Base-by-base conservation (phyloP, 2,329 filamentous ascomycete species). In the Orbilia blumenaviensis region DNA sequence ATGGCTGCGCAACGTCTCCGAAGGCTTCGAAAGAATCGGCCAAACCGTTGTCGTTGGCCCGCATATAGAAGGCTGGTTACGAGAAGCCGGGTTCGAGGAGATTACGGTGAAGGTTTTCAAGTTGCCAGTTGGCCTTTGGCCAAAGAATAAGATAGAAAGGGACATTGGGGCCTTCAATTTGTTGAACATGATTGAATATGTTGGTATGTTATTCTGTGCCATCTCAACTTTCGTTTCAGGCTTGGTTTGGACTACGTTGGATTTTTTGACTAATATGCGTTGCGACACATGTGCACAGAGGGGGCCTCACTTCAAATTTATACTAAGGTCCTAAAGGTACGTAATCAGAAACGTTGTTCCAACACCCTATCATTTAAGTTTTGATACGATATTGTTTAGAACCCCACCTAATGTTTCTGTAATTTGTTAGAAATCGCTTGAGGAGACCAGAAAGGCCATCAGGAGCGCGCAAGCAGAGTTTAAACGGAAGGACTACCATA, bases 71-170 rank as follows among this genome's bases (percentile, higher is more conserved):
- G 44, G 44, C 27, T 80, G 77, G 78, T 66, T 80, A 58, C 46
- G 66, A 23, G 72, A 86, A 27, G 85, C 84, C 7, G 87, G 87
- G 16, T 87, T 88, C 78, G 80, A 83, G 56, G 87, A 88, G 78
- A 84, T 89, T 42, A 84, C 82, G 0, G 84, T 87, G 79, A 83
- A 83, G 21, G 80, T 85, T n/a, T 85, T 86, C 80, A 85, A 86
- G 80, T 83, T 88, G 3, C 87, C 87, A 1, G 85, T 88, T 48
- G 87, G 87, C 0, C 84, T 84, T 0, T 89, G 88, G 88, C 83
- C 87, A 0, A 85, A 84, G 77, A 83, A 79, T 42, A 75, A 76
- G 5, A 75, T 52, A 7, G 77, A 79, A 73, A 79, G 78, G 50
- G 73, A 79, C 46, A 79, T 80, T 23, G 80, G 80, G 6, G 79